Evolutionary conservation across 2,329 filamentous ascomycete genomes (phyloP), one percentile per base, ranked within the genome.

Genomic region (Daldinia sp.): DNA sequence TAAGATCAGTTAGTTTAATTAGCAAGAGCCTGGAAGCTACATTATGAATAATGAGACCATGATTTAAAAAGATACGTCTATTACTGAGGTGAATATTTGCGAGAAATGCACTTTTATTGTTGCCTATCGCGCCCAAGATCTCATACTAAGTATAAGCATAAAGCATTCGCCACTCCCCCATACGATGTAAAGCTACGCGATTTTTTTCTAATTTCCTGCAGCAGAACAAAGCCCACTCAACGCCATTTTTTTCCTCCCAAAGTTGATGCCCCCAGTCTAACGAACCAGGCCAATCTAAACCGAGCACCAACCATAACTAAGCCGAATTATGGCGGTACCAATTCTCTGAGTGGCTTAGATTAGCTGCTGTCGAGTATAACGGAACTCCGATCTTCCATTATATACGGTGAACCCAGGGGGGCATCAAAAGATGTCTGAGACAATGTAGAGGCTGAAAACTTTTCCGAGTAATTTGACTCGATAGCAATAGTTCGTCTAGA

Each of bases 11-110:
- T 23, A 13, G 33, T 59, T 44, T 12, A 37, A 44, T 26, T 65
- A 65, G 33, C 35, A 5, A 26, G 33, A 39, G 54, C 33, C 46
- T 65, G 12, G 63, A 54, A 37, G 42, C n/a, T 60, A 23, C 20
- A 23, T 23, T 23, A 73, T 26, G 65, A 70, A 51, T 67, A 51
- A 73, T 70, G 71, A 73, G 58, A 64, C 41, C 33, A 73, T 50
- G 67, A 71, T 50, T 37, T 35, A 54, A 37, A 35, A 35, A 33
- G 15, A 28, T 5, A 54, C 41, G 6, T 10, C 26, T 6, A 28
- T 33, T 51, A 33, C 1, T 30, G 26, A 10, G 26, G 4, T 15
- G 15, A 51, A 9, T 51, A 10, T 51, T 51, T 51, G 46, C 46
- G 46, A 51, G 46, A 51, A 51, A 51, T 51, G 46, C 46, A 51